phyloP scores from a whole-genome alignment of 768 basidiomycete genomes.

The Boletales sp. region DNA sequence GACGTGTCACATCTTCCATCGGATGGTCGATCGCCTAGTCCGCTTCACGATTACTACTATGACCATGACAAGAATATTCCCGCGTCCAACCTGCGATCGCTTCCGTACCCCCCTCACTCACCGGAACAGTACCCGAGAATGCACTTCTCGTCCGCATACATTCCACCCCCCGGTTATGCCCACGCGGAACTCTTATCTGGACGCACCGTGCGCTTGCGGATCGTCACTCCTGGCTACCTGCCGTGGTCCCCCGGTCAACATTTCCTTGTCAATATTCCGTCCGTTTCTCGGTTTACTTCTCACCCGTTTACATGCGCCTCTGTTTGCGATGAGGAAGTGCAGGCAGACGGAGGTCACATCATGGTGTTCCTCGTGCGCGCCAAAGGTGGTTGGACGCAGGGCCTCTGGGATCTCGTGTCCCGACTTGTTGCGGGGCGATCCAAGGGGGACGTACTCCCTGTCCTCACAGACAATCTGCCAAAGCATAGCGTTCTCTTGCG shows the following conservation, averaged over 20 bases:
- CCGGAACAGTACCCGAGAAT: background rate
- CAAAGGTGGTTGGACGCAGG: slow-evolving; percentile 64
- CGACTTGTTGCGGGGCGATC: slow-evolving; percentile 34
- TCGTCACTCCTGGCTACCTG: slow-evolving; percentile 52
- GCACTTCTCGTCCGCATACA: slow-evolving; percentile 22
- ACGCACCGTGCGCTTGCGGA: slow-evolving; percentile 62
- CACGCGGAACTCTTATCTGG: slow-evolving; percentile 69
- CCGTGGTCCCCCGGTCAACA: slow-evolving; percentile 80
- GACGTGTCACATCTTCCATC: background rate
- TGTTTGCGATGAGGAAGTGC: slow-evolving; percentile 47
- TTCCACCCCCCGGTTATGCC: slow-evolving; percentile 65
- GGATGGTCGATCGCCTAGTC: slow-evolving; percentile 19
- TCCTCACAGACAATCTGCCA: slow-evolving; percentile 27
- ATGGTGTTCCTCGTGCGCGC: slow-evolving; percentile 68
- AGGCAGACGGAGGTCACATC: slow-evolving; percentile 45
- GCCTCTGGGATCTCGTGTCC: slow-evolving; percentile 56
- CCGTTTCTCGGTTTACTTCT: slow-evolving; percentile 54
- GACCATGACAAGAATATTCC: background rate
- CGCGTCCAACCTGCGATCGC: background rate
- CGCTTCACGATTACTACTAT: slow-evolving; percentile 25
- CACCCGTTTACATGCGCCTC: slow-evolving; percentile 76
- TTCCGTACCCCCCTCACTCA: background rate
- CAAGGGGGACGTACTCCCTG: slow-evolving; percentile 20
- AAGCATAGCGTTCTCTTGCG: slow-evolving; percentile 48
- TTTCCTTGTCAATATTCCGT: slow-evolving; percentile 64